Conservation (phyloP, 495 filamentous ascomycete species). For the Penicillium silybi region DNA sequence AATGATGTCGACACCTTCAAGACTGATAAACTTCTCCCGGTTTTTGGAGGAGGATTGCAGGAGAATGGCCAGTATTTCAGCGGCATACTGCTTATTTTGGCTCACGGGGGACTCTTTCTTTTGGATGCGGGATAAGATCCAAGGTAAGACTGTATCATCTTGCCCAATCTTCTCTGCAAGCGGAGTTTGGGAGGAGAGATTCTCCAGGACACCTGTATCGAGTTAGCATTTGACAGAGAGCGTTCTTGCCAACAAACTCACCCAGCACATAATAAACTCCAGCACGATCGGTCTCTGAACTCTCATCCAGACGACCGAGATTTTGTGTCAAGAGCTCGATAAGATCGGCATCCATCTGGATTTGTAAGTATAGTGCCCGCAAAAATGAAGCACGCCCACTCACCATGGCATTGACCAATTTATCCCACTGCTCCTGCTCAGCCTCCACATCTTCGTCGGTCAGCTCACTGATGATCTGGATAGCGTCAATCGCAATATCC, state of each 20-base stretch:
- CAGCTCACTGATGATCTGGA: slow-evolving; percentile 88
- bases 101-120: slow-evolving; percentile 55
- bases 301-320: slow-evolving; percentile 77
- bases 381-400: slow-evolving; percentile 4
- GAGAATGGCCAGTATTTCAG: slow-evolving; percentile 87
- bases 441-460: slow-evolving; percentile 92
- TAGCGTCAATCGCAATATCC: slow-evolving; percentile 88
- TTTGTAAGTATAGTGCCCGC: slow-evolving; percentile 15
- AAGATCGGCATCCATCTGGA: slow-evolving; percentile 67
- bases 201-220: slow-evolving; percentile 66
- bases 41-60: slow-evolving; percentile 66
- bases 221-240: slow-evolving; percentile 7
- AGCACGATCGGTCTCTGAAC: slow-evolving; percentile 67
- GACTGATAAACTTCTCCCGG: slow-evolving; percentile 54
- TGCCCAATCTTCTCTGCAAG: slow-evolving; percentile 67
- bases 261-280: slow-evolving; percentile 85
- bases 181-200: slow-evolving; percentile 66
- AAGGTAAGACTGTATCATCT: slow-evolving; percentile 63
- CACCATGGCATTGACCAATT: slow-evolving; percentile 73
- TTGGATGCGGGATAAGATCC: slow-evolving; percentile 71
- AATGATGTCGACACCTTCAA: slow-evolving; percentile 74
- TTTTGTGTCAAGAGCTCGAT: slow-evolving; percentile 81
- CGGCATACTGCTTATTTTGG: slow-evolving; percentile 95
- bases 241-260: slow-evolving; percentile 17
- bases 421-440: slow-evolving; percentile 77